Evolutionary conservation across 1,139 yeast species (phyloP).

Genomic region (Geotrichum siamense): DNA sequence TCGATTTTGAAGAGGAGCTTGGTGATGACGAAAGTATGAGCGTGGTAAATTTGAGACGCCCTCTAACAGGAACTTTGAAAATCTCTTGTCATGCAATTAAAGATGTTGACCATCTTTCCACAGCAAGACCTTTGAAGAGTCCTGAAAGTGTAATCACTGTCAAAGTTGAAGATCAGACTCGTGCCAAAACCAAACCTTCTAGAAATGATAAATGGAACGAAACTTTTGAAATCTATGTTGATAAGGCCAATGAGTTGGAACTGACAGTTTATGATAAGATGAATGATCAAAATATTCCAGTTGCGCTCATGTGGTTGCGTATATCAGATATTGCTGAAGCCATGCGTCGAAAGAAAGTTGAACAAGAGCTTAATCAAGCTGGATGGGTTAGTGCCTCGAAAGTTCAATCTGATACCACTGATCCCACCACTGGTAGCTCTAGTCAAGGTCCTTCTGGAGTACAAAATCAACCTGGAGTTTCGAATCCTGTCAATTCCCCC

Average conservation of each 20-base stretch:
- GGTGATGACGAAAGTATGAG: slow-evolving; percentile 45
- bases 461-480: not conserved
- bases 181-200: slow-evolving; percentile 66
- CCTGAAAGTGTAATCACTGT: slow-evolving; percentile 75
- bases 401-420: slow-evolving; percentile 33
- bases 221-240: slow-evolving; percentile 70
- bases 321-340: slow-evolving; percentile 91
- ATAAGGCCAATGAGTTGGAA: slow-evolving; percentile 87
- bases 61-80: slow-evolving; percentile 70
- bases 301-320: slow-evolving; percentile 85
- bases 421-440: slow-evolving; percentile 6
- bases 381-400: slow-evolving; percentile 80
- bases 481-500: not conserved
- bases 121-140: slow-evolving; percentile 66
- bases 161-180: slow-evolving; percentile 80
- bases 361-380: slow-evolving; percentile 51
- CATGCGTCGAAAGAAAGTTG: slow-evolving; percentile 81
- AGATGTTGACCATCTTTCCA: slow-evolving; percentile 88
- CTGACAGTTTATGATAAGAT: slow-evolving; percentile 76
- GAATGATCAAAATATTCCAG: slow-evolving; percentile 65
- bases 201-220: slow-evolving; percentile 82
- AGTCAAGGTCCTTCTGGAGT: not conserved
- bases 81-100: slow-evolving; percentile 67
- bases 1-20: slow-evolving; percentile 53
- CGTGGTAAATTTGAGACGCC: slow-evolving; percentile 64